Evolutionary conservation across 2,329 filamentous ascomycete genomes (phyloP).

Genomic region (Fusarium pininemorale): DNA sequence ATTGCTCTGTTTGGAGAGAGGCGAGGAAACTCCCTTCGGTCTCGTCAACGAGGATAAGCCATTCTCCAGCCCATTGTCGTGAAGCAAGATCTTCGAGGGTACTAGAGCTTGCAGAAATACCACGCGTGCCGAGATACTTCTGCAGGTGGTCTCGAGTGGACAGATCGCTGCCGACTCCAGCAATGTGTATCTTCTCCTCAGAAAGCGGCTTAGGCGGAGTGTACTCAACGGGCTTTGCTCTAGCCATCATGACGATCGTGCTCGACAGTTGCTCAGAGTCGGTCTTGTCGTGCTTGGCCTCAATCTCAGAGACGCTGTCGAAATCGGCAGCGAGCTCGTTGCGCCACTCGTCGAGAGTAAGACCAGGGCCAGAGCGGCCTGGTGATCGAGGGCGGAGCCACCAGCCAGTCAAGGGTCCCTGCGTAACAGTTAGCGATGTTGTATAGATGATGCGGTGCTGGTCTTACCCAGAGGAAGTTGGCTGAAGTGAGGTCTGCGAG

Average conservation of each 20-base stretch:
- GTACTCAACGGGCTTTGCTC: constrained; percentile 23
- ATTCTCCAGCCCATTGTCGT: constrained; percentile 28
- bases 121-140: constrained; percentile 4
- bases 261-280: constrained; percentile 27
- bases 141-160: constrained; percentile 4
- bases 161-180: constrained; percentile 1
- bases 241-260: constrained; percentile 36
- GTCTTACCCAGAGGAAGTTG: constrained; percentile 37
- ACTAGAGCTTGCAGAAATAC: constrained; percentile 18
- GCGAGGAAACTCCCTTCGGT: constrained; percentile 33
- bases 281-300: constrained; percentile 5
- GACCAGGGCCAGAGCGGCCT: constrained; percentile 35
- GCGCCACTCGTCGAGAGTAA: constrained; percentile 39
- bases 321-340: constrained; percentile 32
- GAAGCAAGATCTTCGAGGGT: constrained; percentile 22
- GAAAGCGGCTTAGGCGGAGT: constrained; percentile 14
- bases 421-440: not conserved
- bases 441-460: not conserved
- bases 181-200: constrained; percentile 16
- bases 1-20: constrained; percentile 18
- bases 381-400: constrained; percentile 39
- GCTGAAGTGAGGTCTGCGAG: constrained; percentile 31
- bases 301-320: constrained; percentile 31
- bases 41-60: constrained; percentile 32
- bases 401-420: constrained; percentile 38